Conservation (phyloP, 805 yeast genomes). For the Cyberlindnera maritima region DNA sequence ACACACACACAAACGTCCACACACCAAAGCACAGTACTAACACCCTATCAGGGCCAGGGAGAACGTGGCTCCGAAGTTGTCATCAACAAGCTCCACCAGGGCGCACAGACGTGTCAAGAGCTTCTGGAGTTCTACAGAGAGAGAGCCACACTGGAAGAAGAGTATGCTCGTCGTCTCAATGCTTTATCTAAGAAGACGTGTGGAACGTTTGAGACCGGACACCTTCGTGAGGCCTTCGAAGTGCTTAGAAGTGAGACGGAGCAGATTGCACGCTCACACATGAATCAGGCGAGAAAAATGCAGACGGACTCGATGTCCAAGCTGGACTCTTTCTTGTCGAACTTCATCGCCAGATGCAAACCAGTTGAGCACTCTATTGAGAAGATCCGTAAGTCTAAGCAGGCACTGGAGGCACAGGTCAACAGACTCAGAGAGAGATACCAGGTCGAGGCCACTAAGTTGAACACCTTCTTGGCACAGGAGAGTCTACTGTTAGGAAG, state of each 20-base stretch:
- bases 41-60: conserved; percentile 46
- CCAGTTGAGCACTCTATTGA: conserved; percentile 56
- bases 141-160: conserved; percentile 65
- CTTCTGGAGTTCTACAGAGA: conserved; percentile 50
- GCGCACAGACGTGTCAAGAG: conserved; percentile 56
- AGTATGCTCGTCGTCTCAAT: conserved; percentile 56
- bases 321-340: conserved; percentile 47
- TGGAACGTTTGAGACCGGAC: conserved; percentile 60
- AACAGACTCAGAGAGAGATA: conserved; percentile 44
- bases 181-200: conserved; percentile 47
- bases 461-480: conserved; percentile 59
- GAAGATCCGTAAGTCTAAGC: conserved; percentile 50
- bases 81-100: conserved; percentile 54
- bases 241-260: conserved; percentile 55
- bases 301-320: conserved; percentile 50
- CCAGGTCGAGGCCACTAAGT: conserved; percentile 54
- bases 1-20: no score
- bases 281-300: conserved; percentile 48
- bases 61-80: conserved; percentile 58
- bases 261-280: conserved; percentile 55
- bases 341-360: conserved; percentile 51
- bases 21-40: neutral
- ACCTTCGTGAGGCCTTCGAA: conserved; percentile 57
- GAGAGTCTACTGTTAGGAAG: conserved; percentile 69
- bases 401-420: conserved; percentile 35